Conservation (phyloP, 2,329 filamentous ascomycete species). For the Colletotrichum sp. region DNA sequence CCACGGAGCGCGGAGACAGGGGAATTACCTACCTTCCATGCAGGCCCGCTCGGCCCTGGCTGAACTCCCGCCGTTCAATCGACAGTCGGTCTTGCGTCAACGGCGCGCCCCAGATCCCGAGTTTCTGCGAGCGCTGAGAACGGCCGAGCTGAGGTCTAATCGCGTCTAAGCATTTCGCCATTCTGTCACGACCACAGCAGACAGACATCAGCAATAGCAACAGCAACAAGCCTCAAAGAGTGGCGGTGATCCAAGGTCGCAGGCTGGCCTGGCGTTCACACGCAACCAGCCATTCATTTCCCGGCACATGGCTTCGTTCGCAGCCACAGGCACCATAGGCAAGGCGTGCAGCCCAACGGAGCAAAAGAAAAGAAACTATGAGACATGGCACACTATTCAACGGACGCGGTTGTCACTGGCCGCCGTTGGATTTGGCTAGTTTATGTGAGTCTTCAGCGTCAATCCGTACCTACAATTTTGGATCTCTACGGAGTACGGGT, state of each 20-base stretch:
- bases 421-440: background rate
- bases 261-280: background rate
- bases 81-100: background rate
- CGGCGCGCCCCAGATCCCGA: background rate
- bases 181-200: background rate
- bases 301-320: background rate
- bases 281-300: background rate
- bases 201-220: background rate
- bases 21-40: background rate
- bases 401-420: background rate
- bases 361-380: constrained; percentile 8
- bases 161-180: background rate
- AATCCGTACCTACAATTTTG: background rate
- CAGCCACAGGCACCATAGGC: background rate
- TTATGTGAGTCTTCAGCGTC: background rate
- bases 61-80: background rate
- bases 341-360: background rate
- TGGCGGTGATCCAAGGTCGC: background rate
- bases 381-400: background rate
- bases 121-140: background rate
- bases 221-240: background rate
- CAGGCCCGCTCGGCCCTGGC: background rate
- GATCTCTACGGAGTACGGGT: background rate
- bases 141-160: background rate
- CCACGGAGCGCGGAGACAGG: background rate